These are phyloP conservation scores for Candida tammaniensis DNA, from an alignment of 805 yeast genomes.

Conservation along the genomic window DNA sequence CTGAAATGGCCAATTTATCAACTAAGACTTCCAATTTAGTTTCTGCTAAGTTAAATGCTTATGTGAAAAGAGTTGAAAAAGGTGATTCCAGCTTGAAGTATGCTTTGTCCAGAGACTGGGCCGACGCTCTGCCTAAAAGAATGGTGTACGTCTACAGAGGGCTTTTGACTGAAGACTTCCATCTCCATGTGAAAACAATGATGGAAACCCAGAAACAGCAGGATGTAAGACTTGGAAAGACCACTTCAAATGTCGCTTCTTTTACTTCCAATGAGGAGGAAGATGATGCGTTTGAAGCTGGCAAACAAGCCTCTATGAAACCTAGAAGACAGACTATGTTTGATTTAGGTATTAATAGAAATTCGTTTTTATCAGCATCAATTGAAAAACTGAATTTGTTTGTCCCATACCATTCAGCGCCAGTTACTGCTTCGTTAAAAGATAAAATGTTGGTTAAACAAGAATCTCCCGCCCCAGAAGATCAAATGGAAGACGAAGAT, in stretches of 20 bases:
- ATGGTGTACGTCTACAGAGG: constrained; percentile 89
- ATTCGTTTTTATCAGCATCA: constrained; percentile 36
- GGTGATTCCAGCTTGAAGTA: constrained; percentile 72
- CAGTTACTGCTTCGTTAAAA: constrained; percentile 68
- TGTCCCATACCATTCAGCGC: constrained; percentile 74
- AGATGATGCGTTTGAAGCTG: constrained; percentile 28
- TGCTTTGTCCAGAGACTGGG: constrained; percentile 85
- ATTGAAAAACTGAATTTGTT: constrained; percentile 42
- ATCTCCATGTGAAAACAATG: constrained; percentile 64
- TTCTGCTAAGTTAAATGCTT: constrained; percentile 79
- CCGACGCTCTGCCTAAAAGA: constrained; percentile 83
- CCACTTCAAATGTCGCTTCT: background rate
- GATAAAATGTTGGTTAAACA: constrained; percentile 6
- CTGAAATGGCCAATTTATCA: constrained; percentile 78
- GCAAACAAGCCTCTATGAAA: constrained; percentile 31
- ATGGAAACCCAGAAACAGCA: constrained; percentile 37
- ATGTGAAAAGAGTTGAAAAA: constrained; percentile 80
- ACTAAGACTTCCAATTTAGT: constrained; percentile 80
- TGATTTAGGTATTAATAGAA: constrained; percentile 46
- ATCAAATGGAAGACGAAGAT: constrained; percentile 12
- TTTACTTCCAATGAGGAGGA: constrained; percentile 16
- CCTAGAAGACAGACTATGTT: constrained; percentile 54
- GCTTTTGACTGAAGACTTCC: constrained; percentile 69
- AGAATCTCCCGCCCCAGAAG: constrained; percentile 3
- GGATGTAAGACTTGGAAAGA: constrained; percentile 7